Evolutionary conservation across 2,329 filamentous ascomycete species (phyloP), one percentile per base, ranked within the genome.

Genomic region (Pseudocercospora ulei): DNA sequence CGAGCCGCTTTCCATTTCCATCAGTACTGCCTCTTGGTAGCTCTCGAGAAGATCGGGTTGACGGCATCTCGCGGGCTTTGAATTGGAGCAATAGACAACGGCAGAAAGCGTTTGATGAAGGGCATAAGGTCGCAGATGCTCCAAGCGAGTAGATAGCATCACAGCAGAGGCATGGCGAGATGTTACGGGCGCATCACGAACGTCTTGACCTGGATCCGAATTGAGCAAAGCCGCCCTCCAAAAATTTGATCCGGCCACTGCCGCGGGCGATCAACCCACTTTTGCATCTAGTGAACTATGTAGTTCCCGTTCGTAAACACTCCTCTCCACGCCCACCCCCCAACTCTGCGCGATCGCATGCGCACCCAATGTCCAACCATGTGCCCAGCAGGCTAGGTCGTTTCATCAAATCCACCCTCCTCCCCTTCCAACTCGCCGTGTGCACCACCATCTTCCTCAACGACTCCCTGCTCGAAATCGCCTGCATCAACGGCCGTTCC

Each of bases 71-170:
- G 46, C 72, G 77, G 26, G 87, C 85, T 59, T 61, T 88, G 53
- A 80, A 82, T 19, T 88, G 82, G 82, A 88, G 87, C 54, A 83
- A 78, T 48, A 64, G 82, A 47, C 78, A 85, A 62, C 78, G 79
- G 62, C 82, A 86, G 59, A 87, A 85, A 60, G 66, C 66, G 7
- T 73, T 70, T 46, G 65, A 65, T 46, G 61, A 66, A 20, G 38
- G 41, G 7, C 25, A 33, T 8, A 35, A 29, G n/a, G 25, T 5
- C 19, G 27, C 34, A 19, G 34, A n/a, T 18, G 34, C 26, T 7
- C 34, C 23, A 1, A 36, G 14, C 22, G 18, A 36, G 17, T 36
- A 26, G 30, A 22, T 11, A 11, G 6, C 12, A 28, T n/a, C 7
- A 16, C 3, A 28, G 11, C 3, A 16, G n/a, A n/a, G n/a, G n/a